Conservation (phyloP, 306 rosid species). For the Castanea mollissima region DNA sequence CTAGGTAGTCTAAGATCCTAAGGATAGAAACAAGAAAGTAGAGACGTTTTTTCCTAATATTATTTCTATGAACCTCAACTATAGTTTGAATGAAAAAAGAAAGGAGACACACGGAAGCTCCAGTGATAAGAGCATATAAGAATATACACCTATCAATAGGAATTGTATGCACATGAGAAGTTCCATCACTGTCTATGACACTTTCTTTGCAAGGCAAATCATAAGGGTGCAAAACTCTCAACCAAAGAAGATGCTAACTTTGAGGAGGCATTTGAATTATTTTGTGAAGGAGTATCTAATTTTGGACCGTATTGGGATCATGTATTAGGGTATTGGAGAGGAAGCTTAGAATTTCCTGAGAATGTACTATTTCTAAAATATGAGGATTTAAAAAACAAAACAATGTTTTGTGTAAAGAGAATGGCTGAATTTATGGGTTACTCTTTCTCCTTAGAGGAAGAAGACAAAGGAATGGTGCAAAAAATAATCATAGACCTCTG, state of each 20-base stretch:
- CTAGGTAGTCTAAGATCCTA: too few species aligned
- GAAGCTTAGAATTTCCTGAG: slow-evolving; percentile 15
- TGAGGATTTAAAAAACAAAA: slow-evolving; percentile 18
- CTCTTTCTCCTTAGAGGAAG: slow-evolving; percentile 17
- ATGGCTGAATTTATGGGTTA: slow-evolving; percentile 19
- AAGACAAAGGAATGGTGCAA: neutral
- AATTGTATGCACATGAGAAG: too few species aligned
- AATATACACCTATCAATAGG: too few species aligned
- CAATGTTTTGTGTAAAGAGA: neutral
- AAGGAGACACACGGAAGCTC: too few species aligned
- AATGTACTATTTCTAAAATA: slow-evolving; percentile 14
- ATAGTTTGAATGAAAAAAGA: too few species aligned
- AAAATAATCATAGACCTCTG: slow-evolving; percentile 8
- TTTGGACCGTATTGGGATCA: slow-evolving; percentile 15
- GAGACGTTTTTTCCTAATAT: too few species aligned
- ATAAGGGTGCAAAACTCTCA: neutral
- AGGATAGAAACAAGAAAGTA: too few species aligned
- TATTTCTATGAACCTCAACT: too few species aligned
- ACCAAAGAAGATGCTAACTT: neutral
- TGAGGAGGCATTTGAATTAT: slow-evolving; percentile 16
- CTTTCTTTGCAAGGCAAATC: neutral
- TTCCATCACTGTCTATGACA: too few species aligned
- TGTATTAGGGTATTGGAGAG: slow-evolving; percentile 19
- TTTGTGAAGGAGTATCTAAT: slow-evolving; percentile 11
- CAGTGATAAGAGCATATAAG: too few species aligned